Base-by-base conservation (phyloP, 108 stramenopile species). In the Skeletonema marinoi region DNA sequence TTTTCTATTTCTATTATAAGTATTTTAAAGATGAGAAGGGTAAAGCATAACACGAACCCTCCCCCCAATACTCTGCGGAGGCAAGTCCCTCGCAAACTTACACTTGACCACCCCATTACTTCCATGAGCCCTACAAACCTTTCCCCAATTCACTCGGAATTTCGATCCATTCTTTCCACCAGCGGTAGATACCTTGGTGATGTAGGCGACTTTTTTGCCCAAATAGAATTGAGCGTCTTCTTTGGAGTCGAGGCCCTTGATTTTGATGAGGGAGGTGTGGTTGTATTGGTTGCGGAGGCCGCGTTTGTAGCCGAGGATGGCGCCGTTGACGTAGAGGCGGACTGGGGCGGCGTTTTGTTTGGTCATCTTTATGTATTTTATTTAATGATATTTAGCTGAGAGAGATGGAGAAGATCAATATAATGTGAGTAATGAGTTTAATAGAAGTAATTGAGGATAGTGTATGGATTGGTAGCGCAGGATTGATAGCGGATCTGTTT, bases 101-200 rank as follows among this genome's bases (percentile, higher is more conserved):
- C 98, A 98, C 74, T 95, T 93, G 60, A 99, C 97, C 17, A 98
- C 98, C 38, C 99, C 99, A 80, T 97, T 98, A 84, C 89, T 88
- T 65, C 99, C 99, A 73, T 99, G 99, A 31, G 92, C 85, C 38
- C 98, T 89, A 86, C 86, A 92, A 60, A 99, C 98, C 76, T 94
- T 95, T 63, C 99, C 99, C 99, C 99, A 99, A 72, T 97, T 98
- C 60, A 98, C 98, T 66, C 98, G 89, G 93, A 96, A 98, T 84
- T 98, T 98, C 74, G 90, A 91, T 71, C 92, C 96, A 65, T 88
- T 87, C 85, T 90, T 93, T 48, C 83, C 85, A 38, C 87, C 82
- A 16, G 71, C 56, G 60, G 75, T 85, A 13, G 78, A 85, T 4
- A 46, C 87, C 96, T 98, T 99, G 91, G 98, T 99, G 78, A 99